Base-by-base conservation (phyloP, 306 rosid genomes). In the Pterocarpus santalinus region DNA sequence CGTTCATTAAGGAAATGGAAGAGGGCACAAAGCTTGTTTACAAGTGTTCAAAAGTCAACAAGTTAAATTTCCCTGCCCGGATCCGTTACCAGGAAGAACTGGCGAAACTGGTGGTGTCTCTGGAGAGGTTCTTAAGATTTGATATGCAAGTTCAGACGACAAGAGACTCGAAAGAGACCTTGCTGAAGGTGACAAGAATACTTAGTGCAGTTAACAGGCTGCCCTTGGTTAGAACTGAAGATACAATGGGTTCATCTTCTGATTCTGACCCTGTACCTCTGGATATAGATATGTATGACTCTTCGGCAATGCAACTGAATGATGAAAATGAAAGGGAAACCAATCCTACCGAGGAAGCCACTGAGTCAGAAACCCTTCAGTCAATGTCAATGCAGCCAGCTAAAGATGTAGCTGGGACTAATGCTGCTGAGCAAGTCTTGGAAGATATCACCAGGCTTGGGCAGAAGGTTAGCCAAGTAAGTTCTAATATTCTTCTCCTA, bases 141-240 rank as follows among this genome's bases (percentile, higher is more conserved):
- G 35, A 63, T 2, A 3, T 76, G 63, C 62, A 11, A 36, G 65
- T 73, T 77, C 81, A 51, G 8, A 10, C 16, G 0, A 22, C 30
- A 17, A 76, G 80, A 64, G 72, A 76, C 63, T 34, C 11, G 28
- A 49, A 64, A 11, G 72, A 76, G 64, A 64, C 51, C 2, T 62
- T 75, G 71, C 34, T 15, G 2, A 46, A 2, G 12, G 36, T 61
- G 5, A 5, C 0, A 8, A 32, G 57, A 32, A 39, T 60, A 30
- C 79, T 14, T 35, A 64, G 69, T 7, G 4, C 12, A 0, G 47
- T 12, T 74, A 60, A 4, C 7, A n/a, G 58, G 33, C 3, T 60
- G 0, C 33, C 32, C 58, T 28, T 22, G 16, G 55, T 16, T 43
- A 38, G 8, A 28, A 16, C 34, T 43, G 8, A 43, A 43, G 8